Conservation (phyloP, 768 basidiomycete species). For the Neoboletus magnificus region DNA sequence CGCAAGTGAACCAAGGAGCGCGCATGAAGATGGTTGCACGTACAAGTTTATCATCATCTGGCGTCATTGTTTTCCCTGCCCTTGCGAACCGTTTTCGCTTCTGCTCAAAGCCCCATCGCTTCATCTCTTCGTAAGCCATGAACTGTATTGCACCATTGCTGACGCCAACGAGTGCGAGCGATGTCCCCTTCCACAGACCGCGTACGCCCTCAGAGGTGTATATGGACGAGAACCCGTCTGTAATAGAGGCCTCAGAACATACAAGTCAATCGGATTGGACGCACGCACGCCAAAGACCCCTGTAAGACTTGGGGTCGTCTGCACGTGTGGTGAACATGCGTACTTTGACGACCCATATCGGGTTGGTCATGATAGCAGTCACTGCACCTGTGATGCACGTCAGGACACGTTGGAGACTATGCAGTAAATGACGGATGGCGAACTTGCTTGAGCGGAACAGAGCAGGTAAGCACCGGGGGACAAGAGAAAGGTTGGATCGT, state of each 20-base stretch:
- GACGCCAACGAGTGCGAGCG: conserved; percentile 87
- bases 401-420: conserved; percentile 10
- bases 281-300: conserved; percentile 65
- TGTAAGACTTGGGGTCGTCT: conserved; percentile 70
- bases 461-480: conserved; percentile 79
- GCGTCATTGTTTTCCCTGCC: conserved; percentile 61
- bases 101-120: conserved; percentile 79
- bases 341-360: conserved; percentile 96
- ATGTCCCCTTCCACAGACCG: conserved; percentile 86
- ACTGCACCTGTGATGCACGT: conserved; percentile 63
- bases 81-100: conserved; percentile 62
- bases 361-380: conserved; percentile 94
- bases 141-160: conserved; percentile 95
- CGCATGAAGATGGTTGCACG: conserved; percentile 25
- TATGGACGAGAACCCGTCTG: conserved; percentile 74
- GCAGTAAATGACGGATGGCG: conserved; percentile 39
- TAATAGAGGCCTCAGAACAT: neutral
- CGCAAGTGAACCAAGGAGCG: neutral
- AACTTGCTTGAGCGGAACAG: conserved; percentile 95
- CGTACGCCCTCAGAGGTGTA: conserved; percentile 66
- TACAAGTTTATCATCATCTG: conserved; percentile 84
- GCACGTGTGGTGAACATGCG: conserved; percentile 87
- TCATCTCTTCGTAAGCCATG: conserved; percentile 95
- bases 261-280: neutral
- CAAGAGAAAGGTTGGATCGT: conserved; percentile 62